phyloP scores from a whole-genome alignment of 176 grass and related monocot species.

The Carex myosuroides region DNA sequence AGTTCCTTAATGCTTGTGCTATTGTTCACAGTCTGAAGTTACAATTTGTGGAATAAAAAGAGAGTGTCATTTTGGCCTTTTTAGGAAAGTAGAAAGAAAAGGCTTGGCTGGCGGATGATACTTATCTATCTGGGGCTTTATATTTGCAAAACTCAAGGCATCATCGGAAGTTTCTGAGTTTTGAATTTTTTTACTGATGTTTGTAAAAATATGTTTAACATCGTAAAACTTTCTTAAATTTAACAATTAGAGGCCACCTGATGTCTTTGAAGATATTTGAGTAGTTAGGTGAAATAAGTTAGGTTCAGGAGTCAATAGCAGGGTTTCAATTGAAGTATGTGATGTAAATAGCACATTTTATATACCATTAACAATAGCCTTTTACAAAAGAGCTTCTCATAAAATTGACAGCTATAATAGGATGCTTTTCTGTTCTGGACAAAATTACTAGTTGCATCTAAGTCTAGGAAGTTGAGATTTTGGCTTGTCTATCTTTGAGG shows the following conservation, averaged over 20 bases:
- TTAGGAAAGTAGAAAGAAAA: too few relatives aligned
- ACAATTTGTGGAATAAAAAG: too few relatives aligned
- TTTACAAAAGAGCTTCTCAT: not conserved
- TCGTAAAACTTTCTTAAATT: not conserved
- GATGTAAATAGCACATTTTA: not conserved
- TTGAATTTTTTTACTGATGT: not conserved
- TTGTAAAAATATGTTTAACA: not conserved
- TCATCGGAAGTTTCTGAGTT: not conserved
- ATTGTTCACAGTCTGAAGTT: not conserved
- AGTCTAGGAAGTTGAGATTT: not conserved
- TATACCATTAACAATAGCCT: not conserved
- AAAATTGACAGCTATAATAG: not conserved
- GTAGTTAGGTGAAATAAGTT: not conserved
- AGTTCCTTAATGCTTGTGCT: not conserved
- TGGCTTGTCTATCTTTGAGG: not conserved
- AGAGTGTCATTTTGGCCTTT: too few relatives aligned
- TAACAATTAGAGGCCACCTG: not conserved
- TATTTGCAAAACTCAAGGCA: not conserved
- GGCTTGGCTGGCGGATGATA: too few relatives aligned
- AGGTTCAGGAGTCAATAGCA: not conserved
- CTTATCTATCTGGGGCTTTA: not conserved
- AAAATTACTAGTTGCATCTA: not conserved
- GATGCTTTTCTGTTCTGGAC: not conserved
- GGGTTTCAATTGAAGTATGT: not conserved
- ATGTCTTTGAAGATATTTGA: not conserved